Evolutionary conservation across 2,329 filamentous ascomycete species (phyloP), one percentile per base, ranked within the genome.

Genomic region (Coleophoma cylindrospora): DNA sequence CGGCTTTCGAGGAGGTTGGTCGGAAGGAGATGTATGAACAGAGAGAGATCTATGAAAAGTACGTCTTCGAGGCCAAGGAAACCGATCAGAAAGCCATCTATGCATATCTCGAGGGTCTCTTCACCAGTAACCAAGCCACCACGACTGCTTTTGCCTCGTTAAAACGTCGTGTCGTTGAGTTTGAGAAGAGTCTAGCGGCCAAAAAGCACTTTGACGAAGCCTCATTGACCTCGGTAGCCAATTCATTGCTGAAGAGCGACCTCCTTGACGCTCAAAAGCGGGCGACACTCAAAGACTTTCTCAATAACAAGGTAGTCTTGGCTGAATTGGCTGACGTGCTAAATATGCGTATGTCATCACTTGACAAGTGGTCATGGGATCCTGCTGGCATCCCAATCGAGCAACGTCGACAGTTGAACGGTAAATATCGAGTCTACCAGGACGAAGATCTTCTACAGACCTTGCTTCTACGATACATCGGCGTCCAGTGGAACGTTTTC

Each of bases 351-450:
- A 69, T 80, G 41, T 66, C 70, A 0, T 68, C 72, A 7, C 60
- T 82, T 2, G 69, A 75, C 14, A 73, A 64, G 34, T 82, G 78
- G 78, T 57, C 64, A 14, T 82, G 77, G 77, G 68, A 68, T 14
- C 59, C 64, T 2, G 63, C 61, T 12, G 71, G 68, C 4, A 68
- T 79, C 8, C 65, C 70, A 1, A 58, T 81, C 2, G 68, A 76
- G 43, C 73, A 75, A 68, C 70, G 77, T 34, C 71, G 75, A 8
- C 74, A 79, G 47, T 59, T 81, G 34, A 81, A 79, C 55, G 76
- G 77, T 3, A 76, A 78, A 52, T 84, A 83, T 58, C 70, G 79
- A 2, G 74, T 82, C 22, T 81, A 74, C 58, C 79, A 80, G 69
- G 76, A 82, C 45, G 76, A 79, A 55, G 80, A 84, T 53, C 67